These are phyloP conservation scores for Penicillium argentinense DNA, from an alignment of 495 filamentous ascomycete species.

Conservation along the genomic window DNA sequence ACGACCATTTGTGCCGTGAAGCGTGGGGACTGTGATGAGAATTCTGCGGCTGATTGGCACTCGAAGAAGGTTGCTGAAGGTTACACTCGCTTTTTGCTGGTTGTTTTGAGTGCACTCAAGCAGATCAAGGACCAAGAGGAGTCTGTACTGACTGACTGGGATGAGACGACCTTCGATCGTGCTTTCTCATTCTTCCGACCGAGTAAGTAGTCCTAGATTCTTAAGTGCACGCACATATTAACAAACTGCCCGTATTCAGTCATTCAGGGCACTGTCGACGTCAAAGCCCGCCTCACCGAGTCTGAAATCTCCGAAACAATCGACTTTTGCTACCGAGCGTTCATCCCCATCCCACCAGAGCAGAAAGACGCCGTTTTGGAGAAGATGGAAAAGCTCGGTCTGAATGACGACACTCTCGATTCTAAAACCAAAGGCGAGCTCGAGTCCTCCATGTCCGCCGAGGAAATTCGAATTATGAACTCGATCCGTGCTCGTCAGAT, in stretches of 20 bases:
- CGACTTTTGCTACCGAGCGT: conserved; percentile 37
- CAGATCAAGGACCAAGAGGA: conserved; percentile 43
- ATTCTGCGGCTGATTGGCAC: conserved; percentile 46
- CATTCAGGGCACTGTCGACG: conserved; percentile 42
- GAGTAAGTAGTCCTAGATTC: conserved; percentile 22
- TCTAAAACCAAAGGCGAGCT: conserved; percentile 1
- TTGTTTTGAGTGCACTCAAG: conserved; percentile 42
- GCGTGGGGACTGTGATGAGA: conserved; percentile 38
- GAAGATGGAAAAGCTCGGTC: conserved; percentile 20
- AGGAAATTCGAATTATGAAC: conserved; percentile 29
- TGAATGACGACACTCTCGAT: conserved; percentile 1
- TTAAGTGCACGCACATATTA: too few species aligned
- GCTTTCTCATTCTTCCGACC: conserved; percentile 47
- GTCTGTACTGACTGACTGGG: conserved; percentile 33
- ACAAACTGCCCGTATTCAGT: conserved; percentile 22
- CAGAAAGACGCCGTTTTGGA: conserved; percentile 22
- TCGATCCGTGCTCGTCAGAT: conserved; percentile 21
- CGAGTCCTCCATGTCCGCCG: conserved; percentile 10
- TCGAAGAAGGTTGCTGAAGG: conserved; percentile 41
- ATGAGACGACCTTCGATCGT: conserved; percentile 45
- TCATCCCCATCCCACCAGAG: conserved; percentile 22
- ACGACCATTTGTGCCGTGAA: conserved; percentile 31
- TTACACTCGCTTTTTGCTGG: conserved; percentile 52
- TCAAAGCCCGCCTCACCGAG: conserved; percentile 29
- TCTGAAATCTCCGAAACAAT: conserved; percentile 34